These are phyloP conservation scores for Neofusicoccum sp. DNA, from an alignment of 2,329 filamentous ascomycete genomes.

Conservation along the genomic window DNA sequence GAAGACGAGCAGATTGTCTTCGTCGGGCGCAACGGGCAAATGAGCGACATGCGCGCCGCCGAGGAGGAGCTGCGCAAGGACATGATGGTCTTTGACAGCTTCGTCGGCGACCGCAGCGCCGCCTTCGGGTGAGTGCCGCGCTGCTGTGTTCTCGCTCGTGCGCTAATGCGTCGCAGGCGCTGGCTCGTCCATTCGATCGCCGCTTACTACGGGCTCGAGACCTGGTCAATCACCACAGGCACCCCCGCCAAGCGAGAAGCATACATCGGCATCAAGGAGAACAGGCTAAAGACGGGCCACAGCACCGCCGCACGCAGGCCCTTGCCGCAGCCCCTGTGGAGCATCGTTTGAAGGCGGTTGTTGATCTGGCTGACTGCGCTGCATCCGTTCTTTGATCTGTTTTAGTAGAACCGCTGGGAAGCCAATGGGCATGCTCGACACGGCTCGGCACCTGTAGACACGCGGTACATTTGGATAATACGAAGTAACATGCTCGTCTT, in stretches of 20 bases:
- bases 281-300: constrained; percentile 29
- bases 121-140: constrained; percentile 71
- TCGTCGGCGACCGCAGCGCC: constrained; percentile 71
- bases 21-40: constrained; percentile 66
- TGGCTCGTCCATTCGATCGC: constrained; percentile 94
- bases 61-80: constrained; percentile 57
- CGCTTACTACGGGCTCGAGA: constrained; percentile 84
- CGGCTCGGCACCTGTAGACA: neutral
- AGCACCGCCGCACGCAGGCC: constrained; percentile 20
- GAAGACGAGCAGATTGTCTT: constrained; percentile 91
- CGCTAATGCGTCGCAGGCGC: constrained; percentile 53
- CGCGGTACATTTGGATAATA: neutral
- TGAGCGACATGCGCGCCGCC: constrained; percentile 57
- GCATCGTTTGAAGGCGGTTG: constrained; percentile 28
- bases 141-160: neutral
- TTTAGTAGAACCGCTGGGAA: constrained; percentile 1
- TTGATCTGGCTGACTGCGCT: neutral
- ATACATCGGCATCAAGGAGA: constrained; percentile 71
- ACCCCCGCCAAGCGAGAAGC: constrained; percentile 73
- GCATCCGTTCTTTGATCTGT: neutral
- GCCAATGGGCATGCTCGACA: neutral
- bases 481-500: too few relatives aligned
- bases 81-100: constrained; percentile 76
- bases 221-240: constrained; percentile 73
- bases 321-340: constrained; percentile 37